phyloP scores from a whole-genome alignment of 2,329 filamentous ascomycete genomes.

The Daldinia eschscholtzii region DNA sequence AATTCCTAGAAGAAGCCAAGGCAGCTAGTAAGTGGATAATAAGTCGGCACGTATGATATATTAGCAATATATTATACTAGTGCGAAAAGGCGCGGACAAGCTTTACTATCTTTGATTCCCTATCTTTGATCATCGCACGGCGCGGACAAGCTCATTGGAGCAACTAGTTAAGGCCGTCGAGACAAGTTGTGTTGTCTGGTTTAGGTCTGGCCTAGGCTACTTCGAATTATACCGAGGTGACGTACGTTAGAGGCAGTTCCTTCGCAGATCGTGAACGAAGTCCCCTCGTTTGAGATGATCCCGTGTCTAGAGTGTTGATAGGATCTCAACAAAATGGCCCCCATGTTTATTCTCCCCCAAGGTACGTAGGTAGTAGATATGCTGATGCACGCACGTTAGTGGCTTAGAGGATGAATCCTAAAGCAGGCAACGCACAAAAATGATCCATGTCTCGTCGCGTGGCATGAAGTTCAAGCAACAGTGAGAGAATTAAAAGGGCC shows the following conservation, averaged over 20 bases:
- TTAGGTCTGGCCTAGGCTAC: neutral
- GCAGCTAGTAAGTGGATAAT: slow-evolving; percentile 5
- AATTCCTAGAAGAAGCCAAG: neutral
- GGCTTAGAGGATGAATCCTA: slow-evolving; percentile 18
- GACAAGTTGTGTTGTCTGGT: neutral
- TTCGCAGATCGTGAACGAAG: slow-evolving; percentile 38
- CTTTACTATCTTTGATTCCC: neutral
- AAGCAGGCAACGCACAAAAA: slow-evolving; percentile 14
- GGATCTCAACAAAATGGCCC: slow-evolving; percentile 42
- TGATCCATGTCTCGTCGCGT: slow-evolving; percentile 28
- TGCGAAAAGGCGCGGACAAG: neutral
- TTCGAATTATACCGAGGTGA: slow-evolving; percentile 22
- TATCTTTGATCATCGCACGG: slow-evolving; percentile 1
- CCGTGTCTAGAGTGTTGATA: slow-evolving; percentile 37
- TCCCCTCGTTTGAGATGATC: slow-evolving; percentile 40
- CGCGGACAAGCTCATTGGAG: neutral
- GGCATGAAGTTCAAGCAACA: slow-evolving; percentile 20
- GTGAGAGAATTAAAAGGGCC: slow-evolving; percentile 44
- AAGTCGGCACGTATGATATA: slow-evolving; percentile 2
- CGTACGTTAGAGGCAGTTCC: slow-evolving; percentile 32
- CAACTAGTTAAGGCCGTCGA: neutral
- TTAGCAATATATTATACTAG: slow-evolving; percentile 12
- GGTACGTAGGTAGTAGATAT: slow-evolving; percentile 32
- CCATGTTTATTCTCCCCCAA: slow-evolving; percentile 39
- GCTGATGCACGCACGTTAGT: slow-evolving; percentile 32